Percentiles rank a stretch among this genome's conserved stretches.
Evolutionary conservation across 148 eudicot species (phyloP).

Genomic region (Rhododendron ovatum): DNA sequence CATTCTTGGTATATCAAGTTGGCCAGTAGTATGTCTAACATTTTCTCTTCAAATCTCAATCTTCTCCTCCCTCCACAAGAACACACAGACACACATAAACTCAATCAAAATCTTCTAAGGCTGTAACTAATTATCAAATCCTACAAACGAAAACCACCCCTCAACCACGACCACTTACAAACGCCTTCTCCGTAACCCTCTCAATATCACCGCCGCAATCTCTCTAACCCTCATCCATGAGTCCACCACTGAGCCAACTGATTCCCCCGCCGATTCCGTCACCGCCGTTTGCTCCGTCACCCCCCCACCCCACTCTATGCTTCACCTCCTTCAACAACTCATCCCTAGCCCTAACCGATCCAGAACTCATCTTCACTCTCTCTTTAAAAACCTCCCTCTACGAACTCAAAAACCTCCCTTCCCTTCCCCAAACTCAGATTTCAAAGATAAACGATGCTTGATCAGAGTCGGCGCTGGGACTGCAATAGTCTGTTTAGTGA

Average conservation of each 20-base stretch:
- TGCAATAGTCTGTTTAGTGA: slow-evolving; percentile 40
- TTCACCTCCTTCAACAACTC: slow-evolving; percentile 8
- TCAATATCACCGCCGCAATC: slow-evolving; percentile 13
- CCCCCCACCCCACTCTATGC: slow-evolving; percentile 31
- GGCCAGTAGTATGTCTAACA: no score
- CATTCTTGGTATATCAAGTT: no score
- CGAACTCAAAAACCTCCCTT: slow-evolving; percentile 20
- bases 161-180: not conserved
- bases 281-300: slow-evolving; percentile 33
- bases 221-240: slow-evolving; percentile 15
- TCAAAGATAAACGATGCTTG: slow-evolving; percentile 17
- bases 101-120: slow-evolving; percentile 34
- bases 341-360: slow-evolving; percentile 17
- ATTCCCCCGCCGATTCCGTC: slow-evolving; percentile 11
- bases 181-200: not conserved
- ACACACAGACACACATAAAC: not conserved
- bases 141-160: slow-evolving; percentile 12
- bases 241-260: slow-evolving; percentile 17
- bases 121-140: slow-evolving; percentile 23
- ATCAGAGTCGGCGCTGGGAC: slow-evolving; percentile 30
- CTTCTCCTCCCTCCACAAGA: not conserved
- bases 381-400: slow-evolving; percentile 21
- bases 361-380: slow-evolving; percentile 30
- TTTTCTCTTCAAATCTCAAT: no score
- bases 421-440: slow-evolving; percentile 20